Percentiles rank a stretch among this genome's conserved stretches.
Conservation (phyloP, 768 basidiomycete genomes). For the Amanita rubescens region DNA sequence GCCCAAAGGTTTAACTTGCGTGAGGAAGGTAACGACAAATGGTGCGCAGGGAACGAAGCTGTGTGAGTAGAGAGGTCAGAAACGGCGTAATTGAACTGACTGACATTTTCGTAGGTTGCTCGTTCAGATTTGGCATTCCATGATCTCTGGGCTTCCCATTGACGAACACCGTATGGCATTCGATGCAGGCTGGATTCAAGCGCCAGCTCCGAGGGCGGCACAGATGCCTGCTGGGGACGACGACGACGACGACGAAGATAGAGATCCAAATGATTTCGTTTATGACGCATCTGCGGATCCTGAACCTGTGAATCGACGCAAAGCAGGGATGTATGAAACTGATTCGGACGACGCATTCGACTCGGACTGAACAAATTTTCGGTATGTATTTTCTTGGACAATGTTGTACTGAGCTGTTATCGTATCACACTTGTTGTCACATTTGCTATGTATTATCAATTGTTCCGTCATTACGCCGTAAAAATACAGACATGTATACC, state of each 20-base stretch:
- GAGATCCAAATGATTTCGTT: conserved; percentile 24
- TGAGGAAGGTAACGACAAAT: conserved; percentile 20
- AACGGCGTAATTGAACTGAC: background rate
- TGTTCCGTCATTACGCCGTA: background rate
- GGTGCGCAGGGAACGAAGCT: conserved; percentile 48
- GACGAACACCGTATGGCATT: conserved; percentile 32
- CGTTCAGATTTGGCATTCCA: conserved; percentile 37
- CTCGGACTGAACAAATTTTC: background rate
- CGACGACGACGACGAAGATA: conserved; percentile 27
- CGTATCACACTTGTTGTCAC: background rate
- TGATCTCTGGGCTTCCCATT: conserved; percentile 38
- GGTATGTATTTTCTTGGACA: background rate
- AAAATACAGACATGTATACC: background rate
- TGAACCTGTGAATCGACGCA: background rate
- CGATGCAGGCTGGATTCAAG: conserved; percentile 8
- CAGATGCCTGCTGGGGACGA: conserved; percentile 3
- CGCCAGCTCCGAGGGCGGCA: background rate
- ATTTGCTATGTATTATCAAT: background rate
- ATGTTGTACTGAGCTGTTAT: background rate
- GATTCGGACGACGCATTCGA: conserved; percentile 1
- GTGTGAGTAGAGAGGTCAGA: conserved; percentile 26
- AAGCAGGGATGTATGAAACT: conserved; percentile 1
- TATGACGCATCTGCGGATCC: background rate
- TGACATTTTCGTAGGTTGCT: conserved; percentile 23
- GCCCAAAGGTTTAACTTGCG: conserved; percentile 27